Evolutionary conservation across 192 early-diverging fungal genomes (phyloP), one percentile per base, ranked within the genome.

Genomic region (Geosiphon pyriformis): DNA sequence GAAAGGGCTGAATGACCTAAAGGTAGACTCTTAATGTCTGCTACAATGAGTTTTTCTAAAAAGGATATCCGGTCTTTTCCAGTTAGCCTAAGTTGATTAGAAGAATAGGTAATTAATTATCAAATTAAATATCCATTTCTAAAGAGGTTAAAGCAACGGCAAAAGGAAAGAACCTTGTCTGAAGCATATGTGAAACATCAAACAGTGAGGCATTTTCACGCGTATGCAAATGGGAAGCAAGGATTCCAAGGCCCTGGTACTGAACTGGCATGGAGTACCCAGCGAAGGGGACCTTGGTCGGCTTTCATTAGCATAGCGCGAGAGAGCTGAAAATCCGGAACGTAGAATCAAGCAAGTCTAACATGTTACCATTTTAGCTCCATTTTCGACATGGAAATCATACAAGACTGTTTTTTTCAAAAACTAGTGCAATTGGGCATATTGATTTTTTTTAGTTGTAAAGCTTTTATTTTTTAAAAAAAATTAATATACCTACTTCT

Each of bases 151-250:
- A n/a, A n/a, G n/a, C n/a, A n/a, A n/a, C n/a, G n/a, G n/a, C n/a
- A n/a, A n/a, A n/a, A n/a, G n/a, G n/a, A n/a, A n/a, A n/a, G 17
- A 15, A 92, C 83, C 88, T 82, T 30, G 93, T 92, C 76, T 97
- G 95, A 63, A 97, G 82, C 96, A 98, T 98, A 76, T 98, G 96
- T 26, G 92, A 94, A 34, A 98, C 96, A 78, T 98, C 96, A 76
- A 98, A 98, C 50, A 98, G 80, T 4, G 93, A 94, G 1, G 94
- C 91, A 52, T 94, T 86, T 70, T 87, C 75, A 68, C 96, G 83
- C 23, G 94, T 96, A 75, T 90, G 89, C 46, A 85, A 74, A 74
- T 97, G 96, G n/a, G 91, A 93, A 37, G 89, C 89, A 30, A 97
- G 79, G 7, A 92, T 87, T 47, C 95, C 94, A 74, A 88, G 82